Evolutionary conservation across 164 flowering plant genomes (phyloP), one percentile per base, ranked within the genome.

Genomic region (Akebia trifoliata): DNA sequence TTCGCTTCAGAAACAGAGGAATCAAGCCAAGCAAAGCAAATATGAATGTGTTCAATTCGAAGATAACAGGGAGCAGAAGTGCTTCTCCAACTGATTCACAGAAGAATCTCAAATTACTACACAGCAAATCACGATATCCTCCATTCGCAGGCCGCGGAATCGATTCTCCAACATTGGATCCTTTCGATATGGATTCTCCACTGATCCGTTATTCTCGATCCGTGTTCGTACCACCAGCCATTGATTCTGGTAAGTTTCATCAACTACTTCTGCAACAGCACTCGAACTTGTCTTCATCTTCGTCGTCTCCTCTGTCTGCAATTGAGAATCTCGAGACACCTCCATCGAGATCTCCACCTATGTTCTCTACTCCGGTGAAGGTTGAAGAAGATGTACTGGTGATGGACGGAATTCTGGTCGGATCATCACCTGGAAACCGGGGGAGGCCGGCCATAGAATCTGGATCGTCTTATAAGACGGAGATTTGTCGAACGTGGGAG

Each of bases 351-450:
- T 69, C 69, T 21, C 59, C 76, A 2, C 55, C 49, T 21, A 31
- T 64, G 59, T 69, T 50, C 26, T 26, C n/a, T 1, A 48, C 62
- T 56, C 62, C 66, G 47, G 58, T 65, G 40, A 66, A 63, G 59
- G 67, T 56, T 30, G 78, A 69, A 45, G 91, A 82, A 57, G 87
- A 77, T 6, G 82, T 81, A 49, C 60, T 80, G 8, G 84, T 82
- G 22, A 74, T 85, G 80, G 91, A 85, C 26, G 86, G 71, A 7
- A 54, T 78, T 68, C 65, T 62, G n/a, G 74, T 80, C 4, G 63
- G 30, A 4, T 61, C 63, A 2, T 38, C 10, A 4, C 48, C 47
- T 1, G 65, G 59, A 17, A 43, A 47, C 0, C 61, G 73, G 54
- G 3, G 45, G 36, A 63, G 67, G 61, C 43, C 65, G 4, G 31